Evolutionary conservation across 2,329 filamentous ascomycete species (phyloP).

Genomic region (Ophiostoma tasmaniense): DNA sequence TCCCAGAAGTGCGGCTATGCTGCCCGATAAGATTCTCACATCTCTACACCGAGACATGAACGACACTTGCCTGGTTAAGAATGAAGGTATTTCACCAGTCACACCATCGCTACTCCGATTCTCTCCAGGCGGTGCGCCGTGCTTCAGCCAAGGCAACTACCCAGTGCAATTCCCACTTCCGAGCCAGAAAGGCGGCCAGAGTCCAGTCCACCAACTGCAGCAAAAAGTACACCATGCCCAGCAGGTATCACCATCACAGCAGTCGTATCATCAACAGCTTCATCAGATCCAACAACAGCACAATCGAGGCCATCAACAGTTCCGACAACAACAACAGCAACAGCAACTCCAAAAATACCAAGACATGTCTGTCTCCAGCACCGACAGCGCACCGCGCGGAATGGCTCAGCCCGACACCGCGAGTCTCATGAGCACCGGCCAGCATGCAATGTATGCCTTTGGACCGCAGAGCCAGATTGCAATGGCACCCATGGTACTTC

Average conservation of each 20-base stretch:
- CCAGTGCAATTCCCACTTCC: not conserved
- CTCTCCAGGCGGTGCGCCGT: not conserved
- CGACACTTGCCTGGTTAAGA: not conserved
- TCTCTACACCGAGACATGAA: not conserved
- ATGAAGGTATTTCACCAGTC: conserved; percentile 7
- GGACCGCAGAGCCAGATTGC: not conserved
- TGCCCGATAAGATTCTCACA: not conserved
- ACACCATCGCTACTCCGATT: not conserved
- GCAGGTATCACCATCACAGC: not conserved
- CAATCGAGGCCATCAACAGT: conserved; percentile 6
- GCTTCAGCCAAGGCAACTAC: not conserved
- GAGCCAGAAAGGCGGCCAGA: not conserved
- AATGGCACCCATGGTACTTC: not conserved
- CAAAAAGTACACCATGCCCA: not conserved
- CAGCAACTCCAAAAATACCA: conserved; percentile 1
- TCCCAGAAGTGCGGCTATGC: not conserved
- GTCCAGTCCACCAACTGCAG: conserved; percentile 5
- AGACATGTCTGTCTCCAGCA: not conserved
- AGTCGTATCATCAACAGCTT: not conserved
- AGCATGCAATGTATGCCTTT: conserved; percentile 6
- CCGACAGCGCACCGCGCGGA: conserved; percentile 6
- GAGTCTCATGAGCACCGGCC: conserved; percentile 9
- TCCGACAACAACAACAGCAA: conserved; percentile 2
- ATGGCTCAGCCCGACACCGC: conserved; percentile 1
- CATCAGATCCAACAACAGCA: conserved; percentile 11